These are phyloP conservation scores for Kodamaea plutei DNA, from an alignment of 1,139 yeast species.

Conservation along the genomic window DNA sequence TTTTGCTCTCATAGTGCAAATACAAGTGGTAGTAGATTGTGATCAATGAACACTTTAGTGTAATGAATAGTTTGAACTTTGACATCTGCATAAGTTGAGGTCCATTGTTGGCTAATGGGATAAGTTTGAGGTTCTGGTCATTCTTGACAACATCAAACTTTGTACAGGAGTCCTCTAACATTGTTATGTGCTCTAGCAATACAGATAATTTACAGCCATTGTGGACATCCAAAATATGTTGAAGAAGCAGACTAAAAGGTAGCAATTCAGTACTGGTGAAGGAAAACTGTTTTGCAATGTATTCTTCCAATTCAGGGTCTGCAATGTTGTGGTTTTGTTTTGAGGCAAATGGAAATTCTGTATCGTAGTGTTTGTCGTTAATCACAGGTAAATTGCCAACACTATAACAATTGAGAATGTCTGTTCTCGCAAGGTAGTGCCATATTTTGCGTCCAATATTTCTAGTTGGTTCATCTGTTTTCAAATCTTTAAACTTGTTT, in stretches of 20 bases:
- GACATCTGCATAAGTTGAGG: slow-evolving; percentile 5
- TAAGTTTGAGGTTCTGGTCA: slow-evolving; percentile 3
- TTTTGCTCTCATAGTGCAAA: slow-evolving; percentile 24
- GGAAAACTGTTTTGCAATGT: slow-evolving; percentile 10
- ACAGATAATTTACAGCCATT: slow-evolving; percentile 21
- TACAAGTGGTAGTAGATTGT: slow-evolving; percentile 20
- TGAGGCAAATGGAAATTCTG: slow-evolving; percentile 18
- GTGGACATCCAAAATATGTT: slow-evolving; percentile 15
- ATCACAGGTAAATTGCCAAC: slow-evolving; percentile 36
- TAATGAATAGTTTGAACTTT: slow-evolving; percentile 13
- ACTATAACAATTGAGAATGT: slow-evolving; percentile 22
- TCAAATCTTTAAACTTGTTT: slow-evolving; percentile 24
- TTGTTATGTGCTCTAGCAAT: slow-evolving; percentile 18
- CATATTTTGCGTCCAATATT: slow-evolving; percentile 51
- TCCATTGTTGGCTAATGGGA: slow-evolving; percentile 8
- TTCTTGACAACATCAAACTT: slow-evolving; percentile 13
- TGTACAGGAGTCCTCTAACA: slow-evolving; percentile 16
- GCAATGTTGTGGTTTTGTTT: slow-evolving; percentile 6
- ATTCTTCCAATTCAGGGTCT: slow-evolving; percentile 15
- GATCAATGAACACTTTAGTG: slow-evolving; percentile 15
- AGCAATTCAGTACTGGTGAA: slow-evolving; percentile 7
- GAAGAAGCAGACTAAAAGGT: slow-evolving; percentile 11
- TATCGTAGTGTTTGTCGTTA: slow-evolving; percentile 11
- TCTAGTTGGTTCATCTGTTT: slow-evolving; percentile 24
- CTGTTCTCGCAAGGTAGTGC: slow-evolving; percentile 37